Conservation (phyloP, 352 stramenopile genomes). For the Pythium scleroteichum region DNA sequence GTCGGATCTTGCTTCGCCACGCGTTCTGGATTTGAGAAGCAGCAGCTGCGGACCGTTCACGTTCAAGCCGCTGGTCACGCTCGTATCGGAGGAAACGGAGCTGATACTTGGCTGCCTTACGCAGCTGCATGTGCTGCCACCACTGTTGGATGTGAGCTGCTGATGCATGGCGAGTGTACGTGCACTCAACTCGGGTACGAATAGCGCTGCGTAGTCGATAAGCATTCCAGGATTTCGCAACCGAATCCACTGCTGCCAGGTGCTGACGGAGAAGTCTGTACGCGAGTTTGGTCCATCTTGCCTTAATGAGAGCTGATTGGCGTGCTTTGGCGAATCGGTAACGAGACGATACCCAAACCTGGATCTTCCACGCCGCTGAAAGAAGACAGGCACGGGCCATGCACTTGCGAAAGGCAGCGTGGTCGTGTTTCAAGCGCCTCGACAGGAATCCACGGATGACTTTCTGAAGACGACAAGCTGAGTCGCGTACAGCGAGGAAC, state of each 20-base stretch:
- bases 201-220: slow-evolving; percentile 6
- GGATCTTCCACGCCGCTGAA: slow-evolving; percentile 23
- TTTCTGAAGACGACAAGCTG: slow-evolving; percentile 14
- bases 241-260: slow-evolving; percentile 11
- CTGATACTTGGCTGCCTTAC: not conserved
- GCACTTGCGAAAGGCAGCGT: slow-evolving; percentile 7
- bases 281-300: slow-evolving; percentile 12
- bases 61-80: slow-evolving; percentile 6
- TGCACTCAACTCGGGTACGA: not conserved
- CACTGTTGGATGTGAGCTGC: slow-evolving; percentile 22
- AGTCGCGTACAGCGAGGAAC: slow-evolving; percentile 3
- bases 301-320: slow-evolving; percentile 13
- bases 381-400: slow-evolving; percentile 1
- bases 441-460: slow-evolving; percentile 19
- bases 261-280: slow-evolving; percentile 8
- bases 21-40: slow-evolving; percentile 7
- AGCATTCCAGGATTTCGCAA: slow-evolving; percentile 8
- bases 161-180: not conserved
- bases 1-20: slow-evolving; percentile 4
- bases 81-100: slow-evolving; percentile 5
- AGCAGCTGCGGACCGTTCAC: not conserved
- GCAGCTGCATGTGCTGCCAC: slow-evolving; percentile 18
- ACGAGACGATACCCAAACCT: slow-evolving; percentile 12
- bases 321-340: slow-evolving; percentile 5
- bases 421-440: slow-evolving; percentile 7